phyloP scores from a whole-genome alignment of 2,329 filamentous ascomycete species.

The Pyricularia sp. region DNA sequence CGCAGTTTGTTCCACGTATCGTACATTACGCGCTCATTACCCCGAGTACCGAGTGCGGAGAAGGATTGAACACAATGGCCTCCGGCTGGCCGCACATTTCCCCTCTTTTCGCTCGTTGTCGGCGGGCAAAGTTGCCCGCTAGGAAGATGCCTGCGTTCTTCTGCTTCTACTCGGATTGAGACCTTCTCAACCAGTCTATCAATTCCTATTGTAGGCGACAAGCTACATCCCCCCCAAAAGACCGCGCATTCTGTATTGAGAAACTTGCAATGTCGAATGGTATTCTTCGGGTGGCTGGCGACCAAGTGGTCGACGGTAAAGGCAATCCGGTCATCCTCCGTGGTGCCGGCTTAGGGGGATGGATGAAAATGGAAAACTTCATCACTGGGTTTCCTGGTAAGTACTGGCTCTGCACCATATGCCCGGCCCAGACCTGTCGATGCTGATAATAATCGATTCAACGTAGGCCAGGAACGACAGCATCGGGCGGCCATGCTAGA shows the following conservation, averaged over 20 bases:
- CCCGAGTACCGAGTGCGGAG: neutral
- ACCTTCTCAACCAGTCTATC: neutral
- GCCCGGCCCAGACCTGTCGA: neutral
- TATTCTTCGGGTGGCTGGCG: constrained; percentile 4
- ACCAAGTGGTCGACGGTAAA: constrained; percentile 5
- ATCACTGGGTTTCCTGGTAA: constrained; percentile 47
- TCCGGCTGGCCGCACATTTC: neutral
- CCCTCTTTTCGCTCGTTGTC: neutral
- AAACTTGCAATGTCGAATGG: constrained; percentile 1
- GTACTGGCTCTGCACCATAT: neutral
- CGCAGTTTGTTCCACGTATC: too few relatives aligned
- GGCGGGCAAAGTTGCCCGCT: neutral
- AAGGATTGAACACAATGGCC: neutral
- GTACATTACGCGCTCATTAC: neutral
- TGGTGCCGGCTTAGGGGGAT: constrained; percentile 26
- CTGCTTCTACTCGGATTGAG: neutral
- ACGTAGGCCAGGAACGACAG: constrained; percentile 41
- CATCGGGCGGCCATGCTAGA: constrained; percentile 42
- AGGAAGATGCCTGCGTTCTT: neutral
- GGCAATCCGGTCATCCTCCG: constrained; percentile 17
- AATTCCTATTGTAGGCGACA: neutral
- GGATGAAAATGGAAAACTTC: constrained; percentile 36
- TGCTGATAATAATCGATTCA: neutral
- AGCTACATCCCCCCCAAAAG: neutral
- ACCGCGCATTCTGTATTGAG: neutral